These are phyloP conservation scores for Daldinia grandis DNA, from an alignment of 495 filamentous ascomycete genomes.

Conservation along the genomic window DNA sequence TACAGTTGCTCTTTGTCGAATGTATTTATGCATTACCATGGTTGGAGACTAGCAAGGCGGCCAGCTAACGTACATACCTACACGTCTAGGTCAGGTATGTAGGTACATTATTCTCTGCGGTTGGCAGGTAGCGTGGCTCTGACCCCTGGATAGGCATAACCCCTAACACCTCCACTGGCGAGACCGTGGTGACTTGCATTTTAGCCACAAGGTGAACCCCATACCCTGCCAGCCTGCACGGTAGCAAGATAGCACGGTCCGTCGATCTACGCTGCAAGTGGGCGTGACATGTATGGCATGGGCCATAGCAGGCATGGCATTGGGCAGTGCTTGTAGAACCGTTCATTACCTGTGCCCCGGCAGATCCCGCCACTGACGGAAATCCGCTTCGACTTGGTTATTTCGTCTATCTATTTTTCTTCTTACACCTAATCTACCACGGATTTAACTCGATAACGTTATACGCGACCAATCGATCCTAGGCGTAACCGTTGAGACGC, in stretches of 20 bases:
- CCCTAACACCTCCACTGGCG: conserved; percentile 28
- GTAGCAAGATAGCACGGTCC: conserved; percentile 38
- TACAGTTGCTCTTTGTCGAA: neutral
- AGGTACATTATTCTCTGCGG: conserved; percentile 8
- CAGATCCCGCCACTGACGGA: conserved; percentile 38
- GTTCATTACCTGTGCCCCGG: conserved; percentile 36
- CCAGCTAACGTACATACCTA: neutral
- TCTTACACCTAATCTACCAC: conserved; percentile 20
- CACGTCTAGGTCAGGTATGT: no score
- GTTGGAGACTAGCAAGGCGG: neutral
- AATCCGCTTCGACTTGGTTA: conserved; percentile 32
- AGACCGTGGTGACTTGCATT: conserved; percentile 42
- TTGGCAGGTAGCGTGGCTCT: conserved; percentile 21
- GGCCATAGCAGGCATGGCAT: conserved; percentile 33
- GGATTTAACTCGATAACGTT: conserved; percentile 20
- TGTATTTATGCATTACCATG: neutral
- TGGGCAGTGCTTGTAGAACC: conserved; percentile 29
- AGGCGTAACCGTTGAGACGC: conserved; percentile 28
- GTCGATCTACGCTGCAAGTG: conserved; percentile 37
- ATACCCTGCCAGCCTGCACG: conserved; percentile 30
- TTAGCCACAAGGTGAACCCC: conserved; percentile 39
- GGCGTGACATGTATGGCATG: conserved; percentile 32
- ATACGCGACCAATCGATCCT: conserved; percentile 20
- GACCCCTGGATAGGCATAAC: conserved; percentile 30
- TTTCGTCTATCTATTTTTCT: conserved; percentile 29